Evolutionary conservation across 169 alveolate species (phyloP).

Genomic region (Plasmodium vivax): DNA sequence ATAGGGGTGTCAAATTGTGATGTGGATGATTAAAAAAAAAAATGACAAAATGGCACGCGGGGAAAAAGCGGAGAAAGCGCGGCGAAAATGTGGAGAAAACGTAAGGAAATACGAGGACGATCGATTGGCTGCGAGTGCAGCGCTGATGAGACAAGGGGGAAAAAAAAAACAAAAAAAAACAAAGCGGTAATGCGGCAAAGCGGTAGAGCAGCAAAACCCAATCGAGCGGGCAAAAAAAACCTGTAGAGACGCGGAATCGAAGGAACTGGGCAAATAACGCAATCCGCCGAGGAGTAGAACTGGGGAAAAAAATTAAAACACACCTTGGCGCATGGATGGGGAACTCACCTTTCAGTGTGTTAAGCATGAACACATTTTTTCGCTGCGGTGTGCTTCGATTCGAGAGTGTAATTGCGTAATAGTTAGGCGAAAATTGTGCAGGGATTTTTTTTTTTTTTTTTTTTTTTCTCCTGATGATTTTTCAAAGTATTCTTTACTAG

Average conservation of each 20-base stretch:
- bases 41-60: no score
- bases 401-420: not conserved
- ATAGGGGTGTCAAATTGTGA: not conserved
- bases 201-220: not conserved
- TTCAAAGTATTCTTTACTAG: not conserved
- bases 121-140: not conserved
- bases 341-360: not conserved
- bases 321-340: not conserved
- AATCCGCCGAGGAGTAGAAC: not conserved
- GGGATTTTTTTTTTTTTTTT: not conserved
- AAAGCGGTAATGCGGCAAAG: not conserved
- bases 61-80: no score
- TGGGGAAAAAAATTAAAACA: not conserved
- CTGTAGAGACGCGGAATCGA: not conserved
- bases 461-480: not conserved
- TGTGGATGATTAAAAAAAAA: not conserved
- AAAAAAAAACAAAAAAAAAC: not conserved
- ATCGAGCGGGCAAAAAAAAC: not conserved
- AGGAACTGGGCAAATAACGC: not conserved
- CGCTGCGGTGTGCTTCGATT: not conserved
- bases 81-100: not conserved
- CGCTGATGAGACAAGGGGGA: not conserved
- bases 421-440: not conserved
- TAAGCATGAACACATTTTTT: not conserved
- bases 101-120: no score